Evolutionary conservation across 2,329 filamentous ascomycete species (phyloP).

Genomic region (Pyrenophora seminiperda): DNA sequence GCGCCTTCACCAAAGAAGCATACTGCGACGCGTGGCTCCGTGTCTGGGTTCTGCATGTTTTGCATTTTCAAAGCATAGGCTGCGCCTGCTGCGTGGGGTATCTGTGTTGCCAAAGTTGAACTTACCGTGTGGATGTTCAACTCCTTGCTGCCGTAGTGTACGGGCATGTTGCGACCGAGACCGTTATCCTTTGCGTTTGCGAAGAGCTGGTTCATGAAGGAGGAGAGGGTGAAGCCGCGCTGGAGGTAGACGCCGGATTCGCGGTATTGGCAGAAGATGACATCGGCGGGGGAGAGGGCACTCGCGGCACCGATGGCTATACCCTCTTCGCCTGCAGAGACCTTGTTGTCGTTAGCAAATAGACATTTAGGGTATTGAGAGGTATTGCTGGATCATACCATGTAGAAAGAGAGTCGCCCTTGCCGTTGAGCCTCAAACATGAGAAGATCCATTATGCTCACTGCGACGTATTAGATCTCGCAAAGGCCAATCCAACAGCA

Average conservation of each 20-base stretch:
- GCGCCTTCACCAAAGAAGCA: conserved; percentile 93
- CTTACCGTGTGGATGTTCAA: conserved; percentile 89
- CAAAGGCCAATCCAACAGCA: background rate
- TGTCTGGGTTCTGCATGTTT: conserved; percentile 70
- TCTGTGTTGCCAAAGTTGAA: conserved; percentile 83
- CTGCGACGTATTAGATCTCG: conserved; percentile 38
- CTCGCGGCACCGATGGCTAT: conserved; percentile 88
- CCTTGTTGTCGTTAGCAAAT: conserved; percentile 41
- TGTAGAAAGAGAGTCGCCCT: conserved; percentile 94
- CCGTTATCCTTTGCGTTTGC: conserved; percentile 82
- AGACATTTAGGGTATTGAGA: background rate
- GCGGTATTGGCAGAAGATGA: conserved; percentile 92
- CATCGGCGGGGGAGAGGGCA: conserved; percentile 80
- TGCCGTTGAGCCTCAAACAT: conserved; percentile 99
- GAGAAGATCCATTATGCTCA: conserved; percentile 90
- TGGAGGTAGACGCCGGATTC: conserved; percentile 91
- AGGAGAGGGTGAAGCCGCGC: conserved; percentile 80
- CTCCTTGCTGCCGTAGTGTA: conserved; percentile 87
- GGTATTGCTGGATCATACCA: conserved; percentile 70
- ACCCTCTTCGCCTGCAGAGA: conserved; percentile 89
- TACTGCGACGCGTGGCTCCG: conserved; percentile 67
- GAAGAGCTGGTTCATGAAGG: conserved; percentile 97
- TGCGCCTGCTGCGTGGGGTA: conserved; percentile 84
- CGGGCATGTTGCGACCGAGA: conserved; percentile 90
- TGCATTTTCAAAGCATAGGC: conserved; percentile 88